Evolutionary conservation across 192 early-diverging fungal species (phyloP), one percentile per base, ranked within the genome.

Genomic region (Pilaira anomala): DNA sequence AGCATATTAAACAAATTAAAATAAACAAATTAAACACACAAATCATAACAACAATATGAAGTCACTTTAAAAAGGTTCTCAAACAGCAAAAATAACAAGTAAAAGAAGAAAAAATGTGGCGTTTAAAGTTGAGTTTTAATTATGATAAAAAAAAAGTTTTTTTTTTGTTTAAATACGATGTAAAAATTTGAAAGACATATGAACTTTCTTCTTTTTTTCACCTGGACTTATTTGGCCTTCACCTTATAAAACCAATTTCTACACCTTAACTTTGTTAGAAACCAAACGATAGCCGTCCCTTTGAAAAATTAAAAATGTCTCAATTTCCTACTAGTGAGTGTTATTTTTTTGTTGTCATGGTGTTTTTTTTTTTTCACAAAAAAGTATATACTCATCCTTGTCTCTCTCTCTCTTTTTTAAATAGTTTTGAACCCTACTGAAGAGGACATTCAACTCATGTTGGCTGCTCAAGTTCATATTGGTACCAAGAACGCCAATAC

Each of bases 401-500:
- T 16, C 16, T 39, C 44, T 25, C 18, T 16, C 44, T 33, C 4
- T 4, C 36, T 26, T 11, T 9, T 44, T 3, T 48, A 36, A 33
- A 36, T 39, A 69, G 71, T 80, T 65, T 82, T 91, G 54, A 76
- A 78, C 65, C 80, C 90, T 69, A 93, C 91, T 72, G 91, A 96
- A 74, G 84, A 92, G 80, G 95, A 96, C 76, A 89, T 96, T 73
- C 86, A 92, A 83, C 83, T 88, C 72, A 84, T 98, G 72, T 84
- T 98, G 70, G 87, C 93, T 67, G 97, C 97, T 76, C 91, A 95
- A 81, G 81, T 87, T 58, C 94, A 98, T 90, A 80, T 98, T 78
- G 97, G 97, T 65, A 88, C 93, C 82, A 94, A 97, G 89, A 99
- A 99, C 83, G 81, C 84, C 58, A 91, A 94, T 82, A 83, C 85